Percentiles rank a stretch among this genome's conserved stretches.
Evolutionary conservation across 1,284 basidiomycete species (phyloP).

Genomic region (Cutaneotrichosporon sp.): DNA sequence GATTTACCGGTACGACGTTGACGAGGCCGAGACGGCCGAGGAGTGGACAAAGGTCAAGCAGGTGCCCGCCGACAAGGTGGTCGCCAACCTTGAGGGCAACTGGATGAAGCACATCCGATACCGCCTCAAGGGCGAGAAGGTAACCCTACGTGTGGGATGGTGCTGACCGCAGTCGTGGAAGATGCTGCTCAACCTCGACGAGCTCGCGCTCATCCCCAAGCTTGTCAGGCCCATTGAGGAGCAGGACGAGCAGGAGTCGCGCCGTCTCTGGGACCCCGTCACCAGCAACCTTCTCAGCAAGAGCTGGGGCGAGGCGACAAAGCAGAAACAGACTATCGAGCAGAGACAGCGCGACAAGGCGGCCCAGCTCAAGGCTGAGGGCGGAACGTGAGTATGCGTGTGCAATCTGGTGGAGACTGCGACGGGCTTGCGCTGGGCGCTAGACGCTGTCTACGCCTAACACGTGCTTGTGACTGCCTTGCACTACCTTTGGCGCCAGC

Average conservation of each 20-base stretch:
- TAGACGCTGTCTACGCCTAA: too few relatives aligned
- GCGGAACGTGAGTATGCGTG: conserved; percentile 64
- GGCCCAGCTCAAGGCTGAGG: conserved; percentile 72
- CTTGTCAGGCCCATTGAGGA: conserved; percentile 70
- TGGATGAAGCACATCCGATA: conserved; percentile 82
- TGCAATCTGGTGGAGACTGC: too few relatives aligned
- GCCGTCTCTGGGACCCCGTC: conserved; percentile 82
- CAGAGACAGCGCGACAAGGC: conserved; percentile 81
- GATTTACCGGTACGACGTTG: conserved; percentile 65
- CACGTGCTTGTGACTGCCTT: too few relatives aligned
- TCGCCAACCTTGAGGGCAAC: conserved; percentile 79
- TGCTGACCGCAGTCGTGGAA: conserved; percentile 54
- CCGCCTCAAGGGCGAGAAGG: conserved; percentile 61
- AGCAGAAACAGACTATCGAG: conserved; percentile 79
- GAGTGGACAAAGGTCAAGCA: conserved; percentile 81
- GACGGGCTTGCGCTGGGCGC: not conserved
- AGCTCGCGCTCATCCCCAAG: conserved; percentile 74
- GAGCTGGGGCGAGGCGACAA: conserved; percentile 83
- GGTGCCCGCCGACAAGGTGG: conserved; percentile 70
- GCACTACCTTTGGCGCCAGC: too few relatives aligned
- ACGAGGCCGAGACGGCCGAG: conserved; percentile 52
- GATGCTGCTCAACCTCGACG: conserved; percentile 70
- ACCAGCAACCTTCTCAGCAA: conserved; percentile 70
- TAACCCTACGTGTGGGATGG: conserved; percentile 25
- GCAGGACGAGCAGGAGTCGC: conserved; percentile 76